These are phyloP conservation scores for Sugiyamaella pinicola DNA, from an alignment of 1,139 yeast genomes.

Conservation along the genomic window DNA sequence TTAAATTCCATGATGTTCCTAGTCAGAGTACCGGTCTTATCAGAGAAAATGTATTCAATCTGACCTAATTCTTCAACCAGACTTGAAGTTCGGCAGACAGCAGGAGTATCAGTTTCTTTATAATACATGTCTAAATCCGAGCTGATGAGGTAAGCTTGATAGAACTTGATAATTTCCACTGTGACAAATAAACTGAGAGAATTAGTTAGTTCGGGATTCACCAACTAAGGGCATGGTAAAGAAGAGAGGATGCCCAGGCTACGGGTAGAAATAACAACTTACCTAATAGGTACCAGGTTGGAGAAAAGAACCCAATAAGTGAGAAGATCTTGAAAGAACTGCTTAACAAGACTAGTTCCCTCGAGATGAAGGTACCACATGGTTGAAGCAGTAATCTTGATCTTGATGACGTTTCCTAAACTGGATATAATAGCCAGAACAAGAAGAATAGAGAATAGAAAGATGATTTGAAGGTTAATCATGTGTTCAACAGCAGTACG, in stretches of 20 bases:
- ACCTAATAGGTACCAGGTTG: conserved; percentile 89
- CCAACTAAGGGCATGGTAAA: too few species aligned
- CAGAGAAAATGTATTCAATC: conserved; percentile 92
- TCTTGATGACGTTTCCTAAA: conserved; percentile 80
- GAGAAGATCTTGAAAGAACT: conserved; percentile 82
- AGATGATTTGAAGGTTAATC: conserved; percentile 88
- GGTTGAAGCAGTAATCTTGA: conserved; percentile 54
- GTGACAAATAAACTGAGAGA: conserved; percentile 85
- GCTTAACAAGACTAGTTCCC: conserved; percentile 65
- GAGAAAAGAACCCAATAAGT: conserved; percentile 97
- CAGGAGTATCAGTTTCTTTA: conserved; percentile 86
- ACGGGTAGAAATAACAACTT: conserved; percentile 5
- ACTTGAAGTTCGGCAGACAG: conserved; percentile 92
- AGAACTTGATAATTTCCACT: conserved; percentile 90
- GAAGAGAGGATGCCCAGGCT: too few species aligned
- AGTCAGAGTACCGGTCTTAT: conserved; percentile 94
- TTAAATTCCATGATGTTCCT: conserved; percentile 95
- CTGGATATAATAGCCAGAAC: conserved; percentile 77
- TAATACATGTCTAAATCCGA: conserved; percentile 93
- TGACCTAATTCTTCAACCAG: conserved; percentile 96
- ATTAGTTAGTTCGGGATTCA: background rate
- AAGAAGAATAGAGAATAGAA: conserved; percentile 78
- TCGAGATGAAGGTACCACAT: conserved; percentile 68
- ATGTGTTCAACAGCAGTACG: conserved; percentile 96
- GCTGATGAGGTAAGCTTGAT: conserved; percentile 91